Conservation (phyloP, 2,329 filamentous ascomycete genomes). For the Tolypocladium ovalisporum region DNA sequence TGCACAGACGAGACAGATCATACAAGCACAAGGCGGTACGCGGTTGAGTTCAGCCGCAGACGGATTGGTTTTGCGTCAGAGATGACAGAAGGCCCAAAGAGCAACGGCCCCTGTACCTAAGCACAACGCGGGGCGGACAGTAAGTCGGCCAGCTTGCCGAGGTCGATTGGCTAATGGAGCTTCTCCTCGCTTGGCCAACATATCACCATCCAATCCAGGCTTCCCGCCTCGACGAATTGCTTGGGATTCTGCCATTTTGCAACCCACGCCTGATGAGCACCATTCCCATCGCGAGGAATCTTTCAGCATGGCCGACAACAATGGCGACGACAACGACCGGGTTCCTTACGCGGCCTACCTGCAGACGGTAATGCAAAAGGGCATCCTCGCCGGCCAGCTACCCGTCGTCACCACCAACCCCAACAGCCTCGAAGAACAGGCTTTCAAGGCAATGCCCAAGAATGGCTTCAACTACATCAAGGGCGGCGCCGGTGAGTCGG, state of each 20-base stretch:
- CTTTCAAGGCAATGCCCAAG: conserved; percentile 32
- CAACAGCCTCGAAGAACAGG: conserved; percentile 44
- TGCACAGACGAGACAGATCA: not conserved
- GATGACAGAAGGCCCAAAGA: too few species aligned
- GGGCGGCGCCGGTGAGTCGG: conserved; percentile 50
- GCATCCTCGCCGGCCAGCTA: conserved; percentile 33
- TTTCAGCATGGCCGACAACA: conserved; percentile 8
- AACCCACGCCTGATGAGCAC: not conserved
- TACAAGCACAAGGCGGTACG: not conserved
- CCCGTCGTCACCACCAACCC: conserved; percentile 49
- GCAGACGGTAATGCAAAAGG: conserved; percentile 37
- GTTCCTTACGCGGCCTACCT: conserved; percentile 30
- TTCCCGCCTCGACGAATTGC: not conserved
- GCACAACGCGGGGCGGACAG: not conserved
- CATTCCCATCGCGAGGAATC: not conserved
- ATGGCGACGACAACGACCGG: conserved; percentile 6
- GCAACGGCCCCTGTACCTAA: not conserved
- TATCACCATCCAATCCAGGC: not conserved
- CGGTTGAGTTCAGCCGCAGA: not conserved
- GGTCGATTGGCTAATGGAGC: not conserved
- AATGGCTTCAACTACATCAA: conserved; percentile 48
- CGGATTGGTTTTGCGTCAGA: not conserved
- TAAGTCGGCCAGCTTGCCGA: not conserved
- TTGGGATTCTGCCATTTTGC: too few species aligned
- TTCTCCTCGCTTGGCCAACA: not conserved